These are phyloP conservation scores for Kurtzmaniella natalensis DNA, from an alignment of 1,139 yeast genomes.

Conservation along the genomic window DNA sequence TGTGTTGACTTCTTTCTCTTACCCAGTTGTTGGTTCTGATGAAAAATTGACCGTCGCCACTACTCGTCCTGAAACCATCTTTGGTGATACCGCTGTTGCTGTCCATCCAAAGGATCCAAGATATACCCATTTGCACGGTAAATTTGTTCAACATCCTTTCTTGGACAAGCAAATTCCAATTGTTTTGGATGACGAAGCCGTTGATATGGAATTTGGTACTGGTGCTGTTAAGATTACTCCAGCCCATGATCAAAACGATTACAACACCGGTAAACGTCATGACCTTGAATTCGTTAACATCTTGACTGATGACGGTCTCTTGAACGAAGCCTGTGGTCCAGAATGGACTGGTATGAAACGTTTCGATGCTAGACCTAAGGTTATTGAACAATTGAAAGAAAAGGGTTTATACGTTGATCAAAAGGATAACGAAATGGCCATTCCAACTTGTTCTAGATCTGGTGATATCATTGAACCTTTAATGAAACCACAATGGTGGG, in stretches of 20 bases:
- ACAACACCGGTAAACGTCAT: constrained; percentile 92
- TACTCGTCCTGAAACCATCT: constrained; percentile 96
- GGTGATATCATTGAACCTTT: constrained; percentile 96
- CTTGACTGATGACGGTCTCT: constrained; percentile 84
- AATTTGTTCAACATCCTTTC: constrained; percentile 87
- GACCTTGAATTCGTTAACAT: constrained; percentile 84
- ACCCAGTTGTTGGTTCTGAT: constrained; percentile 82
- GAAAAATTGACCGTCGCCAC: constrained; percentile 92
- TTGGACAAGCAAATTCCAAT: constrained; percentile 83
- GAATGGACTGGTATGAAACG: constrained; percentile 89
- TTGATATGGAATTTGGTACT: constrained; percentile 98
- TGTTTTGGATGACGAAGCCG: constrained; percentile 86
- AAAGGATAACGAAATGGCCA: constrained; percentile 91
- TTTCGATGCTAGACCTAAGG: constrained; percentile 87
- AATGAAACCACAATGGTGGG: constrained; percentile 99
- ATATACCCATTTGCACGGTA: constrained; percentile 92
- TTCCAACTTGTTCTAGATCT: constrained; percentile 91
- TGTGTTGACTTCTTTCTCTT: constrained; percentile 89
- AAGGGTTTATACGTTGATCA: constrained; percentile 77
- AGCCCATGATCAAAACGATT: constrained; percentile 97
- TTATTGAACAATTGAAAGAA: constrained; percentile 74
- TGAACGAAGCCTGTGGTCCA: constrained; percentile 87
- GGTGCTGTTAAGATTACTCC: constrained; percentile 99
- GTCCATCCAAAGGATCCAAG: constrained; percentile 94
- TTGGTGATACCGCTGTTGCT: constrained; percentile 97